Evolutionary conservation across 2,329 filamentous ascomycete species (phyloP).

Genomic region (Cryphonectria radicalis): DNA sequence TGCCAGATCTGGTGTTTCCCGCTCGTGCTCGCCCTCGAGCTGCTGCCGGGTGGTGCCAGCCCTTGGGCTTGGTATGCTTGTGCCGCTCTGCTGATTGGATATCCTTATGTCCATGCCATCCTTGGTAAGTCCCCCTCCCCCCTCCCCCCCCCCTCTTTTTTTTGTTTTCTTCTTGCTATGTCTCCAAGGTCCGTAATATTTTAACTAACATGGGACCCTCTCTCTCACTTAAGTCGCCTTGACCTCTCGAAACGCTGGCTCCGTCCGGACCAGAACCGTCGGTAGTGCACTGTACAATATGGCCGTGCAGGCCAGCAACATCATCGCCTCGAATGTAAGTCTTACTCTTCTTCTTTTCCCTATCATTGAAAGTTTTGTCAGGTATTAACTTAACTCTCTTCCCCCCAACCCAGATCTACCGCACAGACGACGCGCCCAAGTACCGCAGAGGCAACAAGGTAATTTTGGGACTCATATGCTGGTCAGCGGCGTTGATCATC

Average conservation of each 20-base stretch:
- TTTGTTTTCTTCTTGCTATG: neutral
- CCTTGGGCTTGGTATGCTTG: constrained; percentile 53
- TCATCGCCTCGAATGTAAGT: constrained; percentile 46
- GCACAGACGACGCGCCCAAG: constrained; percentile 49
- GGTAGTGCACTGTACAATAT: constrained; percentile 66
- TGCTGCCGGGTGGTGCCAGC: constrained; percentile 40
- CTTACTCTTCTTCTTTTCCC: neutral
- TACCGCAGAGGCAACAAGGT: constrained; percentile 49
- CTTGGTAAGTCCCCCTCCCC: constrained; percentile 33
- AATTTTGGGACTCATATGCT: constrained; percentile 44
- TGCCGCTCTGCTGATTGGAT: constrained; percentile 49
- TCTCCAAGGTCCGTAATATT: too few species aligned
- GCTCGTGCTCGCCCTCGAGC: constrained; percentile 50
- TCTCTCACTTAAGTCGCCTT: constrained; percentile 53
- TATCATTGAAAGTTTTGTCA: neutral
- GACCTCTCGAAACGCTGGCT: constrained; percentile 64
- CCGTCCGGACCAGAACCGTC: constrained; percentile 65
- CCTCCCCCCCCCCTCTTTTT: too few species aligned
- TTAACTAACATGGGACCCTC: neutral
- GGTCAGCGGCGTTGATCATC: constrained; percentile 41
- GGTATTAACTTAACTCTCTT: neutral
- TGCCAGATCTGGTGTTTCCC: constrained; percentile 57
- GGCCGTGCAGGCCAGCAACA: constrained; percentile 50
- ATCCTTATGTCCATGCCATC: constrained; percentile 49
- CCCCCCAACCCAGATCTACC: constrained; percentile 38